A percentile compares a stretch with the other conserved stretches of the same genome.
Conservation (phyloP, 169 alveolate genomes). For the Plasmodium cynomolgi region DNA sequence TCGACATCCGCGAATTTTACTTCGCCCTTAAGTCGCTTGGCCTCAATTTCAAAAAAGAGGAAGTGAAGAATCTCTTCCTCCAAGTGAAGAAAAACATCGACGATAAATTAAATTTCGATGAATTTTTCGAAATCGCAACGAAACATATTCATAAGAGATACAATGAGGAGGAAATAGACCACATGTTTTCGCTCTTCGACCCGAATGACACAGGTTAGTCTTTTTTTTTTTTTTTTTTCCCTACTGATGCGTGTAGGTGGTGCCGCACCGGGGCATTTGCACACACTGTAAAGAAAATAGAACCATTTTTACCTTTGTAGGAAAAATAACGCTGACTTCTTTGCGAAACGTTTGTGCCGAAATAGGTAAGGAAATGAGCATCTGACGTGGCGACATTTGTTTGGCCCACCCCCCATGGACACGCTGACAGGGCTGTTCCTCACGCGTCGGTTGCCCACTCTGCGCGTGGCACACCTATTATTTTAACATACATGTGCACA, state of each 20-base stretch:
- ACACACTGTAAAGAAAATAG: background rate
- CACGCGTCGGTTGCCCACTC: background rate
- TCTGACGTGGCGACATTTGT: background rate
- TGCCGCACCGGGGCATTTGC: background rate
- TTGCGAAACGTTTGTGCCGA: slow-evolving; percentile 41
- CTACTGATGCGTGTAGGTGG: background rate
- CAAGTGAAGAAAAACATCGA: slow-evolving; percentile 44
- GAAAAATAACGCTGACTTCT: slow-evolving; percentile 32
- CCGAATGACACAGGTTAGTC: slow-evolving; percentile 69
- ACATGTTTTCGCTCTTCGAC: slow-evolving; percentile 54
- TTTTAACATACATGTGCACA: background rate
- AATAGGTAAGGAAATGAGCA: slow-evolving; percentile 15
- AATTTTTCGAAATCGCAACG: slow-evolving; percentile 66
- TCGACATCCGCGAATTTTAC: slow-evolving; percentile 71
- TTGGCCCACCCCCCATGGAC: background rate
- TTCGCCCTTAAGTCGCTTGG: slow-evolving; percentile 70
- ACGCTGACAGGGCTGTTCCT: background rate
- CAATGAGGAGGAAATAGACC: slow-evolving; percentile 59
- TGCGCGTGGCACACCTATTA: background rate
- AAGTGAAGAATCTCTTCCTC: slow-evolving; percentile 51
- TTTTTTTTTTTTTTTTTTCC: background rate
- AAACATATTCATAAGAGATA: slow-evolving; percentile 64
- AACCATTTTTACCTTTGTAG: slow-evolving; percentile 5
- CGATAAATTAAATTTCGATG: slow-evolving; percentile 67
- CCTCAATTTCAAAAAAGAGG: slow-evolving; percentile 69